Evolutionary conservation across 352 stramenopile species (phyloP), one percentile per base, ranked within the genome.

Genomic region (Globisporangium solare): DNA sequence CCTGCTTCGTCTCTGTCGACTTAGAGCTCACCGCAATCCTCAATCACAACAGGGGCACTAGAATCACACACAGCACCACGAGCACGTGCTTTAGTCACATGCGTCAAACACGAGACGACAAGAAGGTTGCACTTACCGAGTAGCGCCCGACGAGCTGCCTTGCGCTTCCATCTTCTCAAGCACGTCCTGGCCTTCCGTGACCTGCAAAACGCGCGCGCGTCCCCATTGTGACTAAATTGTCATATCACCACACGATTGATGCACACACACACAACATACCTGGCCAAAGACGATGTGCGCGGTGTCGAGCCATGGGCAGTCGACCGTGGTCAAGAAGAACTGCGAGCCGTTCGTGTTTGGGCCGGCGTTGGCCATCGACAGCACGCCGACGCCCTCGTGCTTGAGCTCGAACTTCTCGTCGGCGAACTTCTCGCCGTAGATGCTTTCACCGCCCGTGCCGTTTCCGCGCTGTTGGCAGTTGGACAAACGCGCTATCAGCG

Each of bases 281-380:
- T 96, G 86, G 54, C 97, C 97, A 66, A 99, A 97, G 50, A 97
- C 89, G 24, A 96, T 86, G 71, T 97, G 89, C 15, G 74, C 76
- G 56, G 77, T 73, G 70, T 97, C 89, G 56, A 97, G 71, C 88
- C 88, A 96, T 0, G 84, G 83, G 60, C 87, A 96, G 77, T 96
- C 86, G 53, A 96, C 89, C 0, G 87, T 96, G 22, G 86, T 96
- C 45, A 99, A 91, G 80, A 99, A 99, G 76, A 99, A 99, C 78
- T 98, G 95, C 65, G 90, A 98, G 18, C 94, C 94, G 73, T 99
- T 99, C 1, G 96, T 99, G 83, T 99, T 89, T 7, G 84, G 87
- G 2, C 97, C 97, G 6, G 88, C 88, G 73, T 99, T 99, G 22
- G 96, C 97, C 96, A 99, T 99, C 47, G 88, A 97, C 14, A 99